Conservation (phyloP, 2,329 filamentous ascomycete species). For the Trichophyton simii region DNA sequence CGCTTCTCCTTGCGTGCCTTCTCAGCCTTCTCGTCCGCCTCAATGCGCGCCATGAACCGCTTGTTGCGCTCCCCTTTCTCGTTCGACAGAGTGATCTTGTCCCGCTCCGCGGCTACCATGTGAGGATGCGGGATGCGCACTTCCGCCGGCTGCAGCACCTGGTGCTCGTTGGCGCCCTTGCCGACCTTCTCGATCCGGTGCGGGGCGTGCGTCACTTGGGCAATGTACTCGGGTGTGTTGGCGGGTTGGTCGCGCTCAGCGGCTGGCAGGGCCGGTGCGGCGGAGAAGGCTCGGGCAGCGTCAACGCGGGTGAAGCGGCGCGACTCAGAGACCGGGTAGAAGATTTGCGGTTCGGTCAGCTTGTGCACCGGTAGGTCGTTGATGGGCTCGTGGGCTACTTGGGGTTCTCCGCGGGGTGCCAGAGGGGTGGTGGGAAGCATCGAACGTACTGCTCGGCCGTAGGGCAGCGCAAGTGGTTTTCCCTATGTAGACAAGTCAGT, state of each 20-base stretch:
- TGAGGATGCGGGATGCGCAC: slow-evolving; percentile 53
- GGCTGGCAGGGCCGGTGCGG: slow-evolving; percentile 26
- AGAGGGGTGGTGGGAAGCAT: slow-evolving; percentile 66
- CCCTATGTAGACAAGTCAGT: slow-evolving; percentile 39
- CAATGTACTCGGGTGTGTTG: slow-evolving; percentile 24
- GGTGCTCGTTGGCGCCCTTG: slow-evolving; percentile 31
- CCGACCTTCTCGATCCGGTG: slow-evolving; percentile 31
- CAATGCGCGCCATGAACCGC: slow-evolving; percentile 35
- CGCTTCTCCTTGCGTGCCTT: slow-evolving; percentile 28
- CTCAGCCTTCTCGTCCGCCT: slow-evolving; percentile 28
- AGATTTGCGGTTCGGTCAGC: slow-evolving; percentile 43
- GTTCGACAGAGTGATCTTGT: slow-evolving; percentile 26
- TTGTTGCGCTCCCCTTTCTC: slow-evolving; percentile 23
- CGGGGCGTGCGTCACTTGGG: slow-evolving; percentile 20
- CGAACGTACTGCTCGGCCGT: slow-evolving; percentile 58
- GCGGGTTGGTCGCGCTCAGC: slow-evolving; percentile 18
- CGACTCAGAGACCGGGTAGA: slow-evolving; percentile 52
- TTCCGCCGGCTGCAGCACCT: slow-evolving; percentile 48
- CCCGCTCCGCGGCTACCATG: slow-evolving; percentile 39
- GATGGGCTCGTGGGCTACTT: slow-evolving; percentile 45
- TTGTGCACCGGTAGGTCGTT: slow-evolving; percentile 52
- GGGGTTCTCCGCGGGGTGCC: slow-evolving; percentile 25
- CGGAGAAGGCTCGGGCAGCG: slow-evolving; percentile 48
- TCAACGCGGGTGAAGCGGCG: slow-evolving; percentile 53
- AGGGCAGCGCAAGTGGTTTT: slow-evolving; percentile 63